These are phyloP conservation scores for Calonectria fujianensis DNA, from an alignment of 2,329 filamentous ascomycete species.

Conservation along the genomic window DNA sequence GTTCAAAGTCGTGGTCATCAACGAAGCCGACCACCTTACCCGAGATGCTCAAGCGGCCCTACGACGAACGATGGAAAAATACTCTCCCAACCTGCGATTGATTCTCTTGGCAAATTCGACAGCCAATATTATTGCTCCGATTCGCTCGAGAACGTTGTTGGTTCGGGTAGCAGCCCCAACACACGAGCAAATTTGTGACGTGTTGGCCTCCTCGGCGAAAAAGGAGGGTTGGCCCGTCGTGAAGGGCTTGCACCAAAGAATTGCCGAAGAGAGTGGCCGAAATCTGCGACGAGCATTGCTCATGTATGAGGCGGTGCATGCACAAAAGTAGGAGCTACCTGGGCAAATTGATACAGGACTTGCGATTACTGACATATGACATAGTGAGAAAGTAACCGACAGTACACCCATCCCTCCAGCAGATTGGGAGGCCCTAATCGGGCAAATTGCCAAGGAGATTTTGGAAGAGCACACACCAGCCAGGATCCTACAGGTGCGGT, in stretches of 20 bases:
- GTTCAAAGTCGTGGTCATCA: slow-evolving; percentile 99
- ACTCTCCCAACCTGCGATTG: slow-evolving; percentile 93
- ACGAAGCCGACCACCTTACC: slow-evolving; percentile 96
- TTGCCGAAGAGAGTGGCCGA: slow-evolving; percentile 92
- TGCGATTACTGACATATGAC: slow-evolving; percentile 55
- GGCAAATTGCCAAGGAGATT: slow-evolving; percentile 93
- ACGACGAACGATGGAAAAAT: slow-evolving; percentile 98
- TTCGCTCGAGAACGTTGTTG: slow-evolving; percentile 91
- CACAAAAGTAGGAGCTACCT: slow-evolving; percentile 85
- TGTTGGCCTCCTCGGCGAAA: slow-evolving; percentile 81
- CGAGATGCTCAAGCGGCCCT: slow-evolving; percentile 96
- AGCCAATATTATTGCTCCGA: slow-evolving; percentile 99
- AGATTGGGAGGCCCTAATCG: slow-evolving; percentile 96
- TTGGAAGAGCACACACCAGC: slow-evolving; percentile 94
- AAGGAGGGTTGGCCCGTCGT: slow-evolving; percentile 90
- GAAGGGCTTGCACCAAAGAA: slow-evolving; percentile 85
- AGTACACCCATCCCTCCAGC: slow-evolving; percentile 93
- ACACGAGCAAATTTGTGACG: slow-evolving; percentile 87
- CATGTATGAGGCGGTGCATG: slow-evolving; percentile 98
- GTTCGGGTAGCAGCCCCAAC: slow-evolving; percentile 94
- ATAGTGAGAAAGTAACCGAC: slow-evolving; percentile 91
- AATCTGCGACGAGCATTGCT: slow-evolving; percentile 92
- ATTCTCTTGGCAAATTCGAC: slow-evolving; percentile 97
- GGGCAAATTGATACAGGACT: neutral
- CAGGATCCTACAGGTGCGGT: slow-evolving; percentile 89